Evolutionary conservation across 2,329 filamentous ascomycete species (phyloP).

Genomic region (Trichoderma polysporum): DNA sequence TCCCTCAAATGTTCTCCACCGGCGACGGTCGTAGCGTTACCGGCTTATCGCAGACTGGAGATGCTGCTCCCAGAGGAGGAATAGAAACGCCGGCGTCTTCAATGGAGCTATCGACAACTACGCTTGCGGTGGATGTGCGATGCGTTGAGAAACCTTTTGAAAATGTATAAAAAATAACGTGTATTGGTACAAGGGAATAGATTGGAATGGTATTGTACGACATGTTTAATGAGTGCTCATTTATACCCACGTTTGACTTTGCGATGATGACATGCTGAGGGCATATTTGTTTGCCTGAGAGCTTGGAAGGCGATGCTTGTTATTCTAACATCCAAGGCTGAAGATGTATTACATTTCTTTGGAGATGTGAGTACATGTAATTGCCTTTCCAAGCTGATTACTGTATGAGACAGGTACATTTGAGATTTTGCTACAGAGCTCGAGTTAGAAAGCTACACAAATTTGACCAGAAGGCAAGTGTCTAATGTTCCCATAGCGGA

Average conservation of each 20-base stretch:
- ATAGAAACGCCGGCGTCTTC: neutral
- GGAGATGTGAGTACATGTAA: no score
- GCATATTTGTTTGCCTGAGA: neutral
- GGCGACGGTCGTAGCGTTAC: neutral
- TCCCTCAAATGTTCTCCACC: constrained; percentile 22
- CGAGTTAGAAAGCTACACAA: no score
- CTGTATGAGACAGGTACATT: no score
- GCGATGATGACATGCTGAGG: neutral
- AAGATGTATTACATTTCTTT: no score
- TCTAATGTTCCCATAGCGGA: no score
- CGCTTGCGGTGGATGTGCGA: neutral
- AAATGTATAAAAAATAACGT: neutral
- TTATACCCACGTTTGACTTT: neutral
- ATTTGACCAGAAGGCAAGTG: no score
- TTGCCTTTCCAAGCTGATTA: no score
- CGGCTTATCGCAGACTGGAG: neutral
- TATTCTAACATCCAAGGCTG: no score
- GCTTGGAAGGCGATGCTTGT: no score
- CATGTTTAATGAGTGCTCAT: neutral
- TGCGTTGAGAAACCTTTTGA: neutral
- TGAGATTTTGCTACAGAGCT: no score
- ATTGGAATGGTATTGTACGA: neutral
- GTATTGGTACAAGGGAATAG: neutral
- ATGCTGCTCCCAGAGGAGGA: neutral
- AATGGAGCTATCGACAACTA: neutral